A percentile compares a stretch with the other conserved stretches of the same genome.
Evolutionary conservation across 1,139 yeast genomes (phyloP).

Genomic region (Tardiomyces depauwii): DNA sequence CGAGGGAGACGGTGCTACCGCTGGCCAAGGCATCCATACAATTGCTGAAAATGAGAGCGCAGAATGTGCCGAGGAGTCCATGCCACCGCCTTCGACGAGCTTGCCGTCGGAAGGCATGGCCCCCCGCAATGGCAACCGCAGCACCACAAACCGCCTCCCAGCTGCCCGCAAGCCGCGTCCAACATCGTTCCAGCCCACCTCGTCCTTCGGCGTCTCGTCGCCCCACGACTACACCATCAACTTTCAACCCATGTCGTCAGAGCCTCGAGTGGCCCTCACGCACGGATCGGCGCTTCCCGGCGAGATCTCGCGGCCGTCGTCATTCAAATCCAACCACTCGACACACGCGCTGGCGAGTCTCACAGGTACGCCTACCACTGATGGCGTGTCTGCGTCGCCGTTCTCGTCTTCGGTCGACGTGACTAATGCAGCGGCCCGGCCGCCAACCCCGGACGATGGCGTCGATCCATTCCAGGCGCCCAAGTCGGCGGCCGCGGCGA

Average conservation of each 20-base stretch:
- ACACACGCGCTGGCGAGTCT: constrained; percentile 3
- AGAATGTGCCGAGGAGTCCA: neutral
- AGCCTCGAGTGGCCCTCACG: constrained; percentile 26
- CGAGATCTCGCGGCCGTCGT: constrained; percentile 23
- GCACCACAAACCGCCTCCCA: constrained; percentile 13
- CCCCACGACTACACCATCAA: constrained; percentile 2
- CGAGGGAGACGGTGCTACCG: too few relatives aligned
- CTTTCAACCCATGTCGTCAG: constrained; percentile 17
- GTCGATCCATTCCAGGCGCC: too few relatives aligned
- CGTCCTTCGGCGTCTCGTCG: constrained; percentile 5
- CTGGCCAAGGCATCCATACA: too few relatives aligned
- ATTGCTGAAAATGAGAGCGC: too few relatives aligned
- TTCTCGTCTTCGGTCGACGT: too few relatives aligned
- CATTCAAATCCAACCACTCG: constrained; percentile 5
- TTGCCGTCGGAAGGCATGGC: constrained; percentile 4
- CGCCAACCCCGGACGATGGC: too few relatives aligned
- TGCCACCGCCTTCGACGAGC: constrained; percentile 8
- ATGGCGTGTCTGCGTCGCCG: too few relatives aligned
- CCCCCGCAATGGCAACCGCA: constrained; percentile 5
- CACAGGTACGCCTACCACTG: neutral
- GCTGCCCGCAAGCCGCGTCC: constrained; percentile 28
- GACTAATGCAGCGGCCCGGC: too few relatives aligned
- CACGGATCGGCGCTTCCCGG: constrained; percentile 27
- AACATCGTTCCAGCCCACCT: constrained; percentile 26
- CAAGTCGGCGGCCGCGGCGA: too few relatives aligned